Evolutionary conservation across 2,329 filamentous ascomycete genomes (phyloP).

Genomic region (Salinomyces thailandicus): DNA sequence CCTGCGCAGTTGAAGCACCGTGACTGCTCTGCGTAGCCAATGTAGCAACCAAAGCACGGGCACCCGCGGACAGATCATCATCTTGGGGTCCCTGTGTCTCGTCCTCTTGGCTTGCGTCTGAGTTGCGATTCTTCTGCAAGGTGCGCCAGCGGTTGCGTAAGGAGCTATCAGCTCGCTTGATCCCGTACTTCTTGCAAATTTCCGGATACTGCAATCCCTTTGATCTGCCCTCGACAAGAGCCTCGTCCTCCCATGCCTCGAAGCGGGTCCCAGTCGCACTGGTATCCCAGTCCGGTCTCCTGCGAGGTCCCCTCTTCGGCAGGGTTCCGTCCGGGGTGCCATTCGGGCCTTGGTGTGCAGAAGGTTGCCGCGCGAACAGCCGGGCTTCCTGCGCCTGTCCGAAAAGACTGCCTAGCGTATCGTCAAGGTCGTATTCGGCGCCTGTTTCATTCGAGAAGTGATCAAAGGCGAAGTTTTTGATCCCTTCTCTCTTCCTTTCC

Average conservation of each 20-base stretch:
- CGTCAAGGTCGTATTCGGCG: background rate
- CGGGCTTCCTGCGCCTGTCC: background rate
- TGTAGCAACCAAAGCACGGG: too few relatives aligned
- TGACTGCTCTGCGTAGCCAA: too few relatives aligned
- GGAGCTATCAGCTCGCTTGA: background rate
- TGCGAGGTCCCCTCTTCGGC: background rate
- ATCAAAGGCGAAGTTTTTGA: background rate
- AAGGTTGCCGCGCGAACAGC: background rate
- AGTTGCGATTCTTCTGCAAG: background rate
- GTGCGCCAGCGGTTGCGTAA: background rate
- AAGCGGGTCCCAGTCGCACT: background rate
- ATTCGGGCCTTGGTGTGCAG: too few relatives aligned
- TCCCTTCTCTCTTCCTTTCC: background rate
- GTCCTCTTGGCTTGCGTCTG: background rate
- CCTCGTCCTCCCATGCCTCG: background rate
- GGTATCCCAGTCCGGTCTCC: background rate
- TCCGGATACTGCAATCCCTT: background rate
- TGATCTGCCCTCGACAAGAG: background rate
- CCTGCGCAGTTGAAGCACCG: too few relatives aligned
- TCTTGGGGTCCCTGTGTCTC: too few relatives aligned
- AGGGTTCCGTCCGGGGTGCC: background rate
- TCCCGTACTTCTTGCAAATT: background rate
- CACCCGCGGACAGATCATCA: too few relatives aligned
- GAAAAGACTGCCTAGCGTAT: background rate
- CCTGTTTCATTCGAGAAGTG: background rate